Conservation (phyloP, 192 early-diverging fungal species). For the Coemansia javaensis region DNA sequence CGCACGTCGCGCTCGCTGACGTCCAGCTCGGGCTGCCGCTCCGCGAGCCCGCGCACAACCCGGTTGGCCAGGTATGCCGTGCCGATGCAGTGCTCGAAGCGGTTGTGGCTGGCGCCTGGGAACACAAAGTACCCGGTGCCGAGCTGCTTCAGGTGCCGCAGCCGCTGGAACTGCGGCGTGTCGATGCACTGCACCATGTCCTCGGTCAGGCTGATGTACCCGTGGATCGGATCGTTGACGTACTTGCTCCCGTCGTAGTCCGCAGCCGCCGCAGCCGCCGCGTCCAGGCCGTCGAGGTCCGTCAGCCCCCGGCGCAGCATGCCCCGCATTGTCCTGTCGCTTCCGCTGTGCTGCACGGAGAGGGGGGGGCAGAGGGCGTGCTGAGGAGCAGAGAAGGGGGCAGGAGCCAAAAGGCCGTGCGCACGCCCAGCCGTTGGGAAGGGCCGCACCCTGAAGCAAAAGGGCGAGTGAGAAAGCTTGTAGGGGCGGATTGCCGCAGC, state of each 20-base stretch:
- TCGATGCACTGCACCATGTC: conserved; percentile 71
- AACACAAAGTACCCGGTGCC: conserved; percentile 88
- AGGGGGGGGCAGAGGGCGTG: too few relatives aligned
- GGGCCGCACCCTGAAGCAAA: too few relatives aligned
- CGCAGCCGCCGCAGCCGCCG: not conserved
- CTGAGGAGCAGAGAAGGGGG: not conserved
- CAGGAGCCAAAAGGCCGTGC: not conserved
- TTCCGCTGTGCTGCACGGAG: too few relatives aligned
- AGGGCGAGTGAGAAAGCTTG: too few relatives aligned
- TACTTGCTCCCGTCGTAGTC: conserved; percentile 15
- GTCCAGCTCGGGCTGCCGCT: conserved; percentile 73
- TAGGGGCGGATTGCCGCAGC: too few relatives aligned
- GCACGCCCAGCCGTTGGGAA: too few relatives aligned
- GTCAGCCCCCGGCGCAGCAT: conserved; percentile 29
- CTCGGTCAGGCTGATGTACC: conserved; percentile 70
- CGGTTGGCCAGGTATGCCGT: conserved; percentile 75
- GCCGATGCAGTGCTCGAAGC: conserved; percentile 94
- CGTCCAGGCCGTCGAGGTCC: conserved; percentile 5
- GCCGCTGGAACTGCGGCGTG: conserved; percentile 92
- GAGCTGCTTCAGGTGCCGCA: conserved; percentile 87
- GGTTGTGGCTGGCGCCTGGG: conserved; percentile 89
- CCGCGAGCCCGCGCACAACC: conserved; percentile 63
- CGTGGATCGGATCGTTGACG: conserved; percentile 49
- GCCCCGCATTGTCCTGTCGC: too few relatives aligned
- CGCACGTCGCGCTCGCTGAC: conserved; percentile 75